Conservation (phyloP, 176 grass and related monocot genomes). For the Oryza glumipatula region DNA sequence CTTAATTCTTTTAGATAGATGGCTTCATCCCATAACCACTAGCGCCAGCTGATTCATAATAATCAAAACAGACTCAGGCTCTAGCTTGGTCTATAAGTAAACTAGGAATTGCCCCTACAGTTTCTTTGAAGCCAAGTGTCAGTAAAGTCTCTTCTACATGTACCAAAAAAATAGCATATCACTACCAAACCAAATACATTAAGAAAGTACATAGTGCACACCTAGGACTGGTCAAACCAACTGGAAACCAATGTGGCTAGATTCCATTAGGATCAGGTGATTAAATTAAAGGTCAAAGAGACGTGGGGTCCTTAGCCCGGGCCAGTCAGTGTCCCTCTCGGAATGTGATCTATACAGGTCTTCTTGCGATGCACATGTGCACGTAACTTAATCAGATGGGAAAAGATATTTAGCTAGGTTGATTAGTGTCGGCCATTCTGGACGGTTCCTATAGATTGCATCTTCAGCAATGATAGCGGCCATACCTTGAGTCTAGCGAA, state of each 20-base stretch:
- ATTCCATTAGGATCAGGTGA: constrained; percentile 55
- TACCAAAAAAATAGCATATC: constrained; percentile 53
- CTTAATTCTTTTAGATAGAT: not conserved
- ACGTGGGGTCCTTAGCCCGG: constrained; percentile 39
- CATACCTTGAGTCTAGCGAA: constrained; percentile 34
- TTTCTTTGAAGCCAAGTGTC: constrained; percentile 53
- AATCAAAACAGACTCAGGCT: constrained; percentile 8
- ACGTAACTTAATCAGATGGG: constrained; percentile 47
- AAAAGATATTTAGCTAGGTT: constrained; percentile 42
- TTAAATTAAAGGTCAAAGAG: constrained; percentile 62
- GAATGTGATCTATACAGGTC: constrained; percentile 48
- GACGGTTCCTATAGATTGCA: constrained; percentile 47
- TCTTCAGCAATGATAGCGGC: constrained; percentile 27
- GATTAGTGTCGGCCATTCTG: constrained; percentile 59
- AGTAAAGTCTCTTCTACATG: constrained; percentile 31
- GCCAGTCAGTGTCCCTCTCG: constrained; percentile 38
- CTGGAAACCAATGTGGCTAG: constrained; percentile 44
- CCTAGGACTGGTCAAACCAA: constrained; percentile 53
- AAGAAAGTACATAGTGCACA: constrained; percentile 21
- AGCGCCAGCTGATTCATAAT: constrained; percentile 29
- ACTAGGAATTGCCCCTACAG: constrained; percentile 36
- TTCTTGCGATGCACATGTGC: constrained; percentile 53
- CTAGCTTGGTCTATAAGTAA: constrained; percentile 46
- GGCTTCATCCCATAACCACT: constrained; percentile 22
- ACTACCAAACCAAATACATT: constrained; percentile 34